Evolutionary conservation across 257 asterid species (phyloP).

Genomic region (Solanum chmielewskii): DNA sequence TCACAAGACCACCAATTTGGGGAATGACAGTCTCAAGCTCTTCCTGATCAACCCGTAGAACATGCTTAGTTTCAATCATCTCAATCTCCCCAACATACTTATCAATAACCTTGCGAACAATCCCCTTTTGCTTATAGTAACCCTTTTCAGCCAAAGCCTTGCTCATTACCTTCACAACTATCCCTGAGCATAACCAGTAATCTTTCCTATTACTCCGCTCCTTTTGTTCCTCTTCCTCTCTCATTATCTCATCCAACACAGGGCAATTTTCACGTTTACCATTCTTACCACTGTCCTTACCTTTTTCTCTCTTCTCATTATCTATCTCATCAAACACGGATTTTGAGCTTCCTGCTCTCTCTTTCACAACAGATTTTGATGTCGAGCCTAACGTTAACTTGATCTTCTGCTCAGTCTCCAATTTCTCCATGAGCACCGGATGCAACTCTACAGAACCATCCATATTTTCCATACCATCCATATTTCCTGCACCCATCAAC

Average conservation of each 20-base stretch:
- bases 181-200: slow-evolving; percentile 84
- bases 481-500: slow-evolving; percentile 18
- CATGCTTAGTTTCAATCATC: slow-evolving; percentile 86
- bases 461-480: slow-evolving; percentile 2
- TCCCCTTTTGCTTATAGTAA: slow-evolving; percentile 84
- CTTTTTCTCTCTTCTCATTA: slow-evolving; percentile 23
- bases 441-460: slow-evolving; percentile 11
- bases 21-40: slow-evolving; percentile 97
- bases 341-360: slow-evolving; percentile 35
- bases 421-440: slow-evolving; percentile 32
- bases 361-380: slow-evolving; percentile 23
- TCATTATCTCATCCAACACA: slow-evolving; percentile 70
- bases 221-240: slow-evolving; percentile 73
- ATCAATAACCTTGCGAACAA: slow-evolving; percentile 65
- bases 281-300: slow-evolving; percentile 9
- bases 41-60: slow-evolving; percentile 79
- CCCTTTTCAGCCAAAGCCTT: slow-evolving; percentile 73
- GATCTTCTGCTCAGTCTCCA: slow-evolving; percentile 48
- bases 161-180: slow-evolving; percentile 83
- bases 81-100: slow-evolving; percentile 83
- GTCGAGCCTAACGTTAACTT: slow-evolving; percentile 46
- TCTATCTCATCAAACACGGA: slow-evolving; percentile 47
- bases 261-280: slow-evolving; percentile 22
- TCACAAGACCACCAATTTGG: slow-evolving; percentile 86
- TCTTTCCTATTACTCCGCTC: slow-evolving; percentile 83